Base-by-base conservation (phyloP, 495 filamentous ascomycete genomes). In the Xylaria castorea region DNA sequence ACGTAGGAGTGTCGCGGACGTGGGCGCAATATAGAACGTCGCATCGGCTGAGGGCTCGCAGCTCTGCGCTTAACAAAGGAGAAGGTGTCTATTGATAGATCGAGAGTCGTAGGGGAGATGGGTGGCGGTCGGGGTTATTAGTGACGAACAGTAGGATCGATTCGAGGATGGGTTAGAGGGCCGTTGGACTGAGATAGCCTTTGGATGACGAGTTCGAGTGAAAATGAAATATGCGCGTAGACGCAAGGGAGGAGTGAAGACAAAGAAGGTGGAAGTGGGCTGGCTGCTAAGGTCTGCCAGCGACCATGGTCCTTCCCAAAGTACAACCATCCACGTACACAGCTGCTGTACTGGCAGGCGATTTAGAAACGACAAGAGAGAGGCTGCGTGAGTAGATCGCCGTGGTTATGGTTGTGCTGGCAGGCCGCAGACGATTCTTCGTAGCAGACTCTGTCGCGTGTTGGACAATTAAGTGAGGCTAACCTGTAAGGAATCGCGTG, bases 381-480 rank as follows among this genome's bases (percentile, higher is more conserved):
- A 25, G 38, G 27, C 11, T 66, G 30, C 32, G 55, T 70, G 65
- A 70, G 68, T 55, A 46, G 61, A 38, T 40, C 20, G 58, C 25
- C 53, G 60, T 70, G 22, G 71, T 46, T 48, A 72, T 65, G 71
- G 66, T 70, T 74, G 69, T 71, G 74, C 44, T 73, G 58, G 62
- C 51, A 72, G 40, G 18, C 32, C 57, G 46, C 69, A 58, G 50
- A 44, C 70, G 58, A 46, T 40, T 44, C 62, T 75, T 76, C 51
- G 48, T 50, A 69, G 73, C 66, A 76, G 76, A 76, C 74, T 72
- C 74, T 79, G 75, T 78, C 78, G 78, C 78, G 77, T 78, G 74
- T 73, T 74, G 70, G 42, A 61, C 40, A 25, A 22, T 60, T 22
- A 57, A 71, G 62, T 44, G 62, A 72, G 70, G 70, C 70, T 71